Base-by-base conservation (phyloP, 108 stramenopile genomes). In the Nitzschia sp. region DNA sequence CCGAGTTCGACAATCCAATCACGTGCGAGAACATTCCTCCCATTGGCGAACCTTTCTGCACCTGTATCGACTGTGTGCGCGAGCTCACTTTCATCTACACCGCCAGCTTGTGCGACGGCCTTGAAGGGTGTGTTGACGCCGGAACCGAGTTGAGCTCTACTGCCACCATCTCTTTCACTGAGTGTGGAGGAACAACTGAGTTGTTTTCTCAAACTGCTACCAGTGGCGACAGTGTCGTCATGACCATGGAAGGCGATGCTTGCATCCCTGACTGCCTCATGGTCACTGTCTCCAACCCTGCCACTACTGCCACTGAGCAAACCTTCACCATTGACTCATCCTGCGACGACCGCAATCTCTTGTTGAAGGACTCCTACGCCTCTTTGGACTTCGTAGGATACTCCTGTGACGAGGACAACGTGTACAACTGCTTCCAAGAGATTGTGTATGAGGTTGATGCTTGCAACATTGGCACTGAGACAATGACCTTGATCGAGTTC, bases 401-500 rank as follows among this genome's bases (percentile, higher is more conserved):
- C 44, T 54, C 56, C 24, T 71, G 70, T 56, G 60, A 50, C 26
- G 70, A 54, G 41, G 55, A 19, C 41, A 61, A 63, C 9, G 51
- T 52, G 6, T 12, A 54, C 53, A 54, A 54, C 22, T 73, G 73
- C 39, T 11, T 60, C 40, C 51, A 43, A 29, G 65, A 60, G 22
- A 58, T 67, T n/a, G 26, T 8, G 40, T 73, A 73, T n/a, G 65
- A 38, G 21, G 39, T 73, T 19, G 38, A 66, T 26, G 65, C 58
- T 15, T 67, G 73, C 65, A 73, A 73, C 52, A 43, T 17, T n/a
- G 73, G 73, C 42, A 64, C 55, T 10, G 29, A 43, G 17, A 43
- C 63, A 6, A 50, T 63, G 29, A 21, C 51, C 14, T 10, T 72
- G 14, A 55, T 40, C 25, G 52, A 72, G 43, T 64, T 51, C 24